Base-by-base conservation (phyloP, 768 basidiomycete species). In the Exsudoporus frostii region DNA sequence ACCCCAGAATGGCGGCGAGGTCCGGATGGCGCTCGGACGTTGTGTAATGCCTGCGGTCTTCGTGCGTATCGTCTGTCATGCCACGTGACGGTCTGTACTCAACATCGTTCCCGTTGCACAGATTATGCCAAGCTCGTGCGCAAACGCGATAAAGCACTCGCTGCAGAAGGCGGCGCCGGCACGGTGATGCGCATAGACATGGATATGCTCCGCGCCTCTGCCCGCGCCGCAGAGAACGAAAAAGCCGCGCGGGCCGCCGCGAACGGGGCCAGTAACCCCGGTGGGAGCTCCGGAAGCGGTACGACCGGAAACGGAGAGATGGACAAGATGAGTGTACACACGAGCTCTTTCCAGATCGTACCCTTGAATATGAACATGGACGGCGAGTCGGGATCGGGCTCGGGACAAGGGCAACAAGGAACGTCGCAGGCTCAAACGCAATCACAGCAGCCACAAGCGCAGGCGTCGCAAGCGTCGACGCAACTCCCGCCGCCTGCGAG, bases 1-100 rank as follows among this genome's bases (percentile, higher is more conserved):
- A 92, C 90, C 5, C 90, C 90, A n/a, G 90, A 92, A 68, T 92
- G 90, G 90, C 72, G 90, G 48, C 80, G 89, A 24, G 90, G 90
- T 15, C 90, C 90, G 3, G 90, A 91, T 63, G 90, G 90, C 5
- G 89, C 90, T 24, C 74, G 90, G 63, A 92, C 90, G 8, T 66
- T 92, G 61, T 92, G 90, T 65, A 92, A 91, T 66, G 90, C 90
- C 39, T 92, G 90, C 71, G 90, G 90, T 30, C 71, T 92, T 60
- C 90, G 90, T 92, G 68, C 66, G 50, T 56, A 25, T 46, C 37
- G 2, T 19, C 24, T 36, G 6, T 22, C 46, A 36, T 50, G 1
- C 30, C 8, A 30, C 24, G 38, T 40, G 30, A 11, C 1, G 14
- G 10, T 20, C 9, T 22, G 15, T 24, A 5, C 25, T n/a, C 13